Evolutionary conservation across 2,329 filamentous ascomycete species (phyloP).

Genomic region (Phoma sp.): DNA sequence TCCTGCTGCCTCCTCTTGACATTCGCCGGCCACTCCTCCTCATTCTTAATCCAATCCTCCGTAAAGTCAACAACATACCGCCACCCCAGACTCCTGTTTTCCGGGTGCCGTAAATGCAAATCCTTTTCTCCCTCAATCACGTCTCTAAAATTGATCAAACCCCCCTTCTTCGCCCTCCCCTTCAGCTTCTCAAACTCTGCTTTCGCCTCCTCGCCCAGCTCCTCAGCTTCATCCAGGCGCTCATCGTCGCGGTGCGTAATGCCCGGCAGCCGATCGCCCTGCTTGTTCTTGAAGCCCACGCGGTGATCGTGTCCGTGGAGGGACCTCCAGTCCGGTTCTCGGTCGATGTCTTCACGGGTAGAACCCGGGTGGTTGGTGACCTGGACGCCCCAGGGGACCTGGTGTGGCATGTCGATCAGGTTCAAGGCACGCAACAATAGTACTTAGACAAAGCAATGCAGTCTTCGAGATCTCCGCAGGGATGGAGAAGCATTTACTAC

Average conservation of each 20-base stretch:
- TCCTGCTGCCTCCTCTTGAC: slow-evolving; percentile 48
- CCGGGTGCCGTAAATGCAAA: slow-evolving; percentile 53
- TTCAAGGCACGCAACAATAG: not conserved
- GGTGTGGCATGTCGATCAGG: slow-evolving; percentile 7
- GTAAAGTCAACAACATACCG: slow-evolving; percentile 58
- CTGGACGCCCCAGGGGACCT: slow-evolving; percentile 34
- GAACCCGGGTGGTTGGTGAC: slow-evolving; percentile 51
- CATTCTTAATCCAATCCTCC: slow-evolving; percentile 58
- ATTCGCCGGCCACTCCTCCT: slow-evolving; percentile 59
- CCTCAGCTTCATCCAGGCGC: slow-evolving; percentile 30
- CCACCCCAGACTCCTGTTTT: slow-evolving; percentile 56
- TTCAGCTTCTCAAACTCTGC: slow-evolving; percentile 34
- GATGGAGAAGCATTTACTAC: not conserved
- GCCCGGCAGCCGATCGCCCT: slow-evolving; percentile 47
- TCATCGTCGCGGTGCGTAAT: slow-evolving; percentile 44
- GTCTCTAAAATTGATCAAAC: slow-evolving; percentile 51
- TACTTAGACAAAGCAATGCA: not conserved
- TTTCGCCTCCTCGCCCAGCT: slow-evolving; percentile 33
- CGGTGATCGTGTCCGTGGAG: slow-evolving; percentile 46
- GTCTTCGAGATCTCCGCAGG: not conserved
- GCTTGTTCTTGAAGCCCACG: slow-evolving; percentile 49
- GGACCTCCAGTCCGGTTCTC: slow-evolving; percentile 53
- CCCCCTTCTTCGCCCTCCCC: slow-evolving; percentile 32
- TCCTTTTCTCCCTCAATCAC: slow-evolving; percentile 43
- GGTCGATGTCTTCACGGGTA: slow-evolving; percentile 47